phyloP scores from a whole-genome alignment of 2,329 filamentous ascomycete species.

The Diaporthe sp. region DNA sequence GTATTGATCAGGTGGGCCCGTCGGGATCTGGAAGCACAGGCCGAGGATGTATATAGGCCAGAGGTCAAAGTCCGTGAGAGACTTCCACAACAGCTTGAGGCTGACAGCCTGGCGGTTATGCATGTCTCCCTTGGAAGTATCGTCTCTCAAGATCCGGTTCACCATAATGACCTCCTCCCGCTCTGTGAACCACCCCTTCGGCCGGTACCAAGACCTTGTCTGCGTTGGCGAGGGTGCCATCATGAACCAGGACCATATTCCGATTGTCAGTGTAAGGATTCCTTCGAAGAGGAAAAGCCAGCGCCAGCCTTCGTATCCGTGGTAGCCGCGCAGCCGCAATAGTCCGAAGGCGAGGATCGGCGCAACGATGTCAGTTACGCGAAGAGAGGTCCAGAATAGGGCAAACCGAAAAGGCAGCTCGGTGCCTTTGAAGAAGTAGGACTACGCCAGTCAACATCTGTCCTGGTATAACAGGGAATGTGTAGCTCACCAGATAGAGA shows the following conservation, averaged over 20 bases:
- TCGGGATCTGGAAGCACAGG: slow-evolving; percentile 61
- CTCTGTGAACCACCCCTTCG: slow-evolving; percentile 65
- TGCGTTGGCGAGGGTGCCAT: slow-evolving; percentile 60
- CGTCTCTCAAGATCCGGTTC: slow-evolving; percentile 69
- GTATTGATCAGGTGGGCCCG: slow-evolving; percentile 60
- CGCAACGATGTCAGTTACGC: slow-evolving; percentile 49
- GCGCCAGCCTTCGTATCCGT: slow-evolving; percentile 52
- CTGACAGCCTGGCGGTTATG: slow-evolving; percentile 69
- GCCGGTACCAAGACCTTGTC: slow-evolving; percentile 58
- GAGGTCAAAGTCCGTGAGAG: slow-evolving; percentile 68
- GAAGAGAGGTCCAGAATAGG: slow-evolving; percentile 51
- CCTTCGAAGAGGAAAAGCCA: slow-evolving; percentile 69
- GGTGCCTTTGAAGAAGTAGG: slow-evolving; percentile 52
- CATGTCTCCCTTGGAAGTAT: slow-evolving; percentile 69
- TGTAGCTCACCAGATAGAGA: slow-evolving; percentile 46
- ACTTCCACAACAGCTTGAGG: slow-evolving; percentile 60
- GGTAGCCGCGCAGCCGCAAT: slow-evolving; percentile 50
- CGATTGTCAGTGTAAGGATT: slow-evolving; percentile 57
- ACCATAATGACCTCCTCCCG: slow-evolving; percentile 69
- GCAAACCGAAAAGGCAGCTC: slow-evolving; percentile 52
- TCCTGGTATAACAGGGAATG: too few relatives aligned
- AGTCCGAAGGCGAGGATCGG: slow-evolving; percentile 52
- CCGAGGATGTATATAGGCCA: slow-evolving; percentile 69
- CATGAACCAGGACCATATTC: slow-evolving; percentile 61
- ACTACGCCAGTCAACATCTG: slow-evolving; percentile 28